These are phyloP conservation scores for Penicillium decumbens DNA, from an alignment of 2,329 filamentous ascomycete species.

Conservation along the genomic window DNA sequence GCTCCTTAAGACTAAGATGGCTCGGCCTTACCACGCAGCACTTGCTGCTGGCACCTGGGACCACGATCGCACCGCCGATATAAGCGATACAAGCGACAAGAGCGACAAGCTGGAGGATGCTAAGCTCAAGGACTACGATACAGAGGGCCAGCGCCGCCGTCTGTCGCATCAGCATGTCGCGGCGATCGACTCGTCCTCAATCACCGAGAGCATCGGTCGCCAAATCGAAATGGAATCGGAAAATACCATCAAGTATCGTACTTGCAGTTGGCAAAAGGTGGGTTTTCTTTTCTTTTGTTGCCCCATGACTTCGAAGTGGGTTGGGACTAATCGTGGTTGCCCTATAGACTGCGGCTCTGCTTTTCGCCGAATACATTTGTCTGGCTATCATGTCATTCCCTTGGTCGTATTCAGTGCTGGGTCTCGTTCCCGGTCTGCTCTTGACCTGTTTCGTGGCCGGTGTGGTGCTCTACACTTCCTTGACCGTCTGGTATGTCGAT, in stretches of 20 bases:
- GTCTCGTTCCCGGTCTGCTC: slow-evolving; percentile 80
- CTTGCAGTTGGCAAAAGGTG: slow-evolving; percentile 88
- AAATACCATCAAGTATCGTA: slow-evolving; percentile 82
- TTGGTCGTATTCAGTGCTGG: slow-evolving; percentile 83
- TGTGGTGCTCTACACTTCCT: slow-evolving; percentile 77
- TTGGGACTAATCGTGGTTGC: slow-evolving; percentile 5
- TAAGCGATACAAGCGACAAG: slow-evolving; percentile 5
- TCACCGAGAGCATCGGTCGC: slow-evolving; percentile 50
- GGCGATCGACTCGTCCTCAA: slow-evolving; percentile 33
- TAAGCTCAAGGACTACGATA: slow-evolving; percentile 29
- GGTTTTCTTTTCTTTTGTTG: slow-evolving; percentile 4
- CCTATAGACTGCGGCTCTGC: slow-evolving; percentile 69
- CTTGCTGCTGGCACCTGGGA: slow-evolving; percentile 14
- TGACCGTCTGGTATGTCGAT: slow-evolving; percentile 55
- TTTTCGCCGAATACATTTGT: slow-evolving; percentile 95
- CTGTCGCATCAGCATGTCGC: slow-evolving; percentile 17
- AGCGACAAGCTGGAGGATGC: slow-evolving; percentile 22
- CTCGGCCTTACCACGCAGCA: slow-evolving; percentile 27
- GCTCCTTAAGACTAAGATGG: slow-evolving; percentile 37
- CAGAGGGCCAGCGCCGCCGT: slow-evolving; percentile 26
- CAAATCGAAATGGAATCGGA: slow-evolving; percentile 74
- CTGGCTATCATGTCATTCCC: slow-evolving; percentile 93
- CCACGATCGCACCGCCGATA: slow-evolving; percentile 14
- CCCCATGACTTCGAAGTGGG: neutral
- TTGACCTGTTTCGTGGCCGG: slow-evolving; percentile 72